These are phyloP conservation scores for Plasmodium relictum DNA, from an alignment of 169 alveolate species.

Conservation along the genomic window DNA sequence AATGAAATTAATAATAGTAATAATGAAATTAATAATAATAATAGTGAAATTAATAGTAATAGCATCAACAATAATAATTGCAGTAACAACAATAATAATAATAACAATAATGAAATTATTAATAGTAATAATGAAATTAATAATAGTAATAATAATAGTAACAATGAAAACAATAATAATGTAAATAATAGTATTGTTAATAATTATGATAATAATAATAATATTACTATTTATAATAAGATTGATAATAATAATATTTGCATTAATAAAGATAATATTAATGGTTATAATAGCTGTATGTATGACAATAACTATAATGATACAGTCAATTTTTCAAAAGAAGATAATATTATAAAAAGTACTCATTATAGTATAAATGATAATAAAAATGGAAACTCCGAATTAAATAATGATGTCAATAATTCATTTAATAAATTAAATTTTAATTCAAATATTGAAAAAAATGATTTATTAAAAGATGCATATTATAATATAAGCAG, in stretches of 20 bases:
- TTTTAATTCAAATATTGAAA: neutral
- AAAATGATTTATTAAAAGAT: neutral
- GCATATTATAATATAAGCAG: neutral
- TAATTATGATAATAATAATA: neutral
- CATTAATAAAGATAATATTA: neutral
- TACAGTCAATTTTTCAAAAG: neutral
- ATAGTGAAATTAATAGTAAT: neutral
- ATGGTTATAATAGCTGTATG: neutral
- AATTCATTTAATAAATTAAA: neutral
- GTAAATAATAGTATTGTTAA: neutral
- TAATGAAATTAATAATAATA: neutral
- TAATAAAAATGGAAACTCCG: neutral
- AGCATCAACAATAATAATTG: neutral
- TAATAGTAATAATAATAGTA: neutral
- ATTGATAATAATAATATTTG: neutral
- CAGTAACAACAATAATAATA: neutral
- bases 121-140: neutral
- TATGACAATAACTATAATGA: constrained; percentile 2
- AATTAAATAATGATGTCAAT: neutral
- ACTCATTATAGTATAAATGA: too few relatives aligned
- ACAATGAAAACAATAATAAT: neutral
- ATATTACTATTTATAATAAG: neutral
- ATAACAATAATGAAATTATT: neutral
- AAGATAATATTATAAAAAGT: too few relatives aligned
- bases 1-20: neutral